Conservation (phyloP, 768 basidiomycete species). For the Saitozyma sp. region DNA sequence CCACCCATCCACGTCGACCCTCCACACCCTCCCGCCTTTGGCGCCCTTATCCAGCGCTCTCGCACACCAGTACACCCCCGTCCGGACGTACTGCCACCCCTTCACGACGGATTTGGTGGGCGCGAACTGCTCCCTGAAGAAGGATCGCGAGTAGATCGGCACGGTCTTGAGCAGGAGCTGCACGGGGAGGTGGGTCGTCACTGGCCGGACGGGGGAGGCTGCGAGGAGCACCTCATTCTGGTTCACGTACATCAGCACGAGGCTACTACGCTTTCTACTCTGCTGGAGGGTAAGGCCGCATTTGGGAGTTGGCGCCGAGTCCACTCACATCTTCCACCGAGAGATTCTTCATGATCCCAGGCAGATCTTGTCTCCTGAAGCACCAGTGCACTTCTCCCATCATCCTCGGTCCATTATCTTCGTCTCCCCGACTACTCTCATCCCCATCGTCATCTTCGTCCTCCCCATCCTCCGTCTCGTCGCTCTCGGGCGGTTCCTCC, state of each 20-base stretch:
- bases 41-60: slow-evolving; percentile 44
- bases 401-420: slow-evolving; percentile 31
- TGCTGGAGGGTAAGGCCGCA: background rate
- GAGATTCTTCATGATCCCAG: slow-evolving; percentile 47
- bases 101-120: slow-evolving; percentile 32
- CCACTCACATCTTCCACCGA: slow-evolving; percentile 46
- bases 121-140: slow-evolving; percentile 38
- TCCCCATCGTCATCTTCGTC: slow-evolving; percentile 21
- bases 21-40: slow-evolving; percentile 35
- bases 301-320: background rate
- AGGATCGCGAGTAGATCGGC: slow-evolving; percentile 40
- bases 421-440: slow-evolving; percentile 7
- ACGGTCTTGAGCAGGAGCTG: slow-evolving; percentile 25
- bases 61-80: slow-evolving; percentile 45
- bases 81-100: slow-evolving; percentile 41
- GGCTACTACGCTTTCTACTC: background rate
- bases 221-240: slow-evolving; percentile 51
- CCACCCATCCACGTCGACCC: slow-evolving; percentile 44
- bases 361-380: slow-evolving; percentile 47
- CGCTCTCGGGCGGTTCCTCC: slow-evolving; percentile 28
- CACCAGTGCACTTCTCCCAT: slow-evolving; percentile 51
- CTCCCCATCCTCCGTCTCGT: slow-evolving; percentile 19
- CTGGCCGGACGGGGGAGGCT: slow-evolving; percentile 35
- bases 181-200: slow-evolving; percentile 41
- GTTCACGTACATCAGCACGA: slow-evolving; percentile 3